These are phyloP conservation scores for Lactarius vividus DNA, from an alignment of 768 basidiomycete genomes.

Conservation along the genomic window DNA sequence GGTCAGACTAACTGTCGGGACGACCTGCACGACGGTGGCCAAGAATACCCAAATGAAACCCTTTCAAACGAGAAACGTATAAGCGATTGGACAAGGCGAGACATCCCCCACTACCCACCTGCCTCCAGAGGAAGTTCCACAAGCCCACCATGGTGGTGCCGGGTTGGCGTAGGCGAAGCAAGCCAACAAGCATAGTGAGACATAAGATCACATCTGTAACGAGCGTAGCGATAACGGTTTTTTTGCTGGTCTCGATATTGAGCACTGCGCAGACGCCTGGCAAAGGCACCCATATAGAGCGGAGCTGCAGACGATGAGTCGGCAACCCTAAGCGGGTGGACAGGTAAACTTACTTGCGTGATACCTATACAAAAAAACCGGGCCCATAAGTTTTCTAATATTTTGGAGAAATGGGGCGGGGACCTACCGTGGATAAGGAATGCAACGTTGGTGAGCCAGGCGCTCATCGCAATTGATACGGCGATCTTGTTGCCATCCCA, in stretches of 20 bases:
- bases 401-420: too few relatives aligned
- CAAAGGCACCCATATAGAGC: background rate
- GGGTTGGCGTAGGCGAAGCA: constrained; percentile 2
- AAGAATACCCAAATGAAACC: constrained; percentile 2
- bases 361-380: background rate
- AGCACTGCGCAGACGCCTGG: background rate
- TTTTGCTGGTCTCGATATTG: background rate
- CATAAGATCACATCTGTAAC: constrained; percentile 10
- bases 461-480: background rate
- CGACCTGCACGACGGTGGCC: background rate
- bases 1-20: background rate
- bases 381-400: too few relatives aligned
- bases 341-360: background rate
- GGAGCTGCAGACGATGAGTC: background rate
- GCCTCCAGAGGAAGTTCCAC: constrained; percentile 8
- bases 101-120: constrained; percentile 3
- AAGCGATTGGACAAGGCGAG: background rate
- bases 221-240: background rate
- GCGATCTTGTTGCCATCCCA: constrained; percentile 1
- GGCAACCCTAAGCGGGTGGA: background rate
- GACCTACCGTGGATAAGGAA: constrained; percentile 8
- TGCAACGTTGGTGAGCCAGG: constrained; percentile 1
- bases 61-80: background rate
- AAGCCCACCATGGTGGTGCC: background rate
- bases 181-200: constrained; percentile 7